These are phyloP conservation scores for Biancaea sappan DNA, from an alignment of 306 rosid species.

Conservation along the genomic window DNA sequence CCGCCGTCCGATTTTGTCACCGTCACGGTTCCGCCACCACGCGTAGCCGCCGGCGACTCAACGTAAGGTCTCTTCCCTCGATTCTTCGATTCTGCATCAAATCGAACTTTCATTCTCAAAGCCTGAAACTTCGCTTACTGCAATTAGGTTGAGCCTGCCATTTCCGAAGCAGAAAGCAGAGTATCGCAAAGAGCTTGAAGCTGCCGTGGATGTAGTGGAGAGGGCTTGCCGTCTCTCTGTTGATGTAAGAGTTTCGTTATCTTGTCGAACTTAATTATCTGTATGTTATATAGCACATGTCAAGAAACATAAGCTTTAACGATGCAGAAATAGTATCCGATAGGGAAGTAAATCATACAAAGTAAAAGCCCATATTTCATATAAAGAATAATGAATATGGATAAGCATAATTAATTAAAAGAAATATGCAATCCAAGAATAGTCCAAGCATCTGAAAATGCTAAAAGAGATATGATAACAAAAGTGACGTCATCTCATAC, in stretches of 20 bases:
- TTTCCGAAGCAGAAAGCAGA: slow-evolving; percentile 47
- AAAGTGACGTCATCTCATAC: no score
- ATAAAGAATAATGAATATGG: no score
- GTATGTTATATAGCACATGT: no score
- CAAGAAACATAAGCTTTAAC: no score
- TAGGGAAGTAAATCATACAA: no score
- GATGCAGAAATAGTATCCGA: no score
- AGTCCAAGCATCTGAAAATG: no score
- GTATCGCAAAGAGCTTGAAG: slow-evolving; percentile 69
- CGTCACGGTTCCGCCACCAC: slow-evolving; percentile 30
- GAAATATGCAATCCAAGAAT: no score
- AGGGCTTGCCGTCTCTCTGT: slow-evolving; percentile 71
- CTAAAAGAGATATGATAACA: no score
- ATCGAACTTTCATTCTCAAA: not conserved
- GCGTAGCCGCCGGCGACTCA: not conserved
- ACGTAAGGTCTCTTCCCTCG: slow-evolving; percentile 35
- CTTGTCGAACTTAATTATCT: not conserved
- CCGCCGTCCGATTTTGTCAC: slow-evolving; percentile 43
- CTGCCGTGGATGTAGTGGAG: slow-evolving; percentile 69
- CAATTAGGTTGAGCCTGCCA: not conserved
- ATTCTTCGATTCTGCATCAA: not conserved
- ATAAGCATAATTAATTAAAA: no score
- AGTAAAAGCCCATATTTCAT: no score
- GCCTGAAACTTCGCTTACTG: not conserved
- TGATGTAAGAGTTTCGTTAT: slow-evolving; percentile 43